Evolutionary conservation across 495 filamentous ascomycete species (phyloP).

Genomic region (Astrothelium macrocarpum): DNA sequence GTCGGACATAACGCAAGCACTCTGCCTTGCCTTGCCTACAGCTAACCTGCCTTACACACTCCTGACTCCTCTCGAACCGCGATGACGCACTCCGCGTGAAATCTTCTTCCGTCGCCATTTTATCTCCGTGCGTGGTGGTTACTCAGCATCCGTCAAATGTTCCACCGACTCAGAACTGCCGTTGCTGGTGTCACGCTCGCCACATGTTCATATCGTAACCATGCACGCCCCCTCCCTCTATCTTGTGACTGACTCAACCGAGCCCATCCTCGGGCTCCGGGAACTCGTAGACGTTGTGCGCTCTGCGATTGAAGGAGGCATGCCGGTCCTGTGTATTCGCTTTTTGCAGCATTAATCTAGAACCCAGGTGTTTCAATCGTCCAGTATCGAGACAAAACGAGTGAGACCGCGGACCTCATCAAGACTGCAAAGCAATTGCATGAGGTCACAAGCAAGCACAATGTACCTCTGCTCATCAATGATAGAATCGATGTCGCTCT

Average conservation of each 20-base stretch:
- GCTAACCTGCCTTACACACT: too few relatives aligned
- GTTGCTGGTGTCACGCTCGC: neutral
- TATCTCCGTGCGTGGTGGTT: neutral
- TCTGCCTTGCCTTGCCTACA: too few relatives aligned
- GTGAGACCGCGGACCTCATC: conserved; percentile 64
- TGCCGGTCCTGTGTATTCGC: conserved; percentile 9
- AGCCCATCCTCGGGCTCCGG: conserved; percentile 59
- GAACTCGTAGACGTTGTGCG: conserved; percentile 68
- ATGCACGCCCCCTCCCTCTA: conserved; percentile 60
- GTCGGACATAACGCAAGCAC: too few relatives aligned
- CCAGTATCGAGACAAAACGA: conserved; percentile 82
- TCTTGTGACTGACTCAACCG: conserved; percentile 85
- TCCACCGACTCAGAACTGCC: neutral
- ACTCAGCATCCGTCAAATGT: neutral
- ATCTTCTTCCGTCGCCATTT: neutral
- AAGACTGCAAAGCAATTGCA: conserved; percentile 62
- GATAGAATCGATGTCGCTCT: conserved; percentile 90
- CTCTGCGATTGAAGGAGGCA: conserved; percentile 63
- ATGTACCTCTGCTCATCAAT: conserved; percentile 83
- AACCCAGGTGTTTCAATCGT: conserved; percentile 69
- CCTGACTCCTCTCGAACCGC: neutral
- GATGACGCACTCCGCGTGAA: neutral
- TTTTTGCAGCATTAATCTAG: conserved; percentile 2
- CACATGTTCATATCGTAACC: neutral
- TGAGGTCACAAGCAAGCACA: conserved; percentile 51